A percentile compares a stretch with the other conserved stretches of the same genome.
phyloP scores from a whole-genome alignment of 345 rosid genomes.

The Salix koriyanagi region DNA sequence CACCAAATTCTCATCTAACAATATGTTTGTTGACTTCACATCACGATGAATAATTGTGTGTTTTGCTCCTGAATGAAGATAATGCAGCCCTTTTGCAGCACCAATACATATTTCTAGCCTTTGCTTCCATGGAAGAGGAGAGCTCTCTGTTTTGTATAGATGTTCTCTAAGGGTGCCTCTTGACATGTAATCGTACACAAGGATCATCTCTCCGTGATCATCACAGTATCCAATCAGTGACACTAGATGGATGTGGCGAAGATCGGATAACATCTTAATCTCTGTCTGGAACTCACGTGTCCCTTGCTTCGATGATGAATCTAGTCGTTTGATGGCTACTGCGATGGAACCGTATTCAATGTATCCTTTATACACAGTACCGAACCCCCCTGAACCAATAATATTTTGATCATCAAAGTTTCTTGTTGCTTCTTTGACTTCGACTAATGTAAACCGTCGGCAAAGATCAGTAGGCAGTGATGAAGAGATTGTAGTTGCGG shows the following conservation, averaged over 20 bases:
- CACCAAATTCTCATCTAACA: slow-evolving; percentile 46
- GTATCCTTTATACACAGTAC: slow-evolving; percentile 36
- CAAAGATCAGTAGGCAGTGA: slow-evolving; percentile 17
- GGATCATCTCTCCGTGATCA: slow-evolving; percentile 42
- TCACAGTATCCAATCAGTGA: slow-evolving; percentile 43
- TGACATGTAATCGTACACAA: slow-evolving; percentile 39
- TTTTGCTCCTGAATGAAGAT: slow-evolving; percentile 28
- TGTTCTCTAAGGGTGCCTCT: slow-evolving; percentile 29
- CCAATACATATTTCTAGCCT: slow-evolving; percentile 44
- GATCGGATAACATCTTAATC: slow-evolving; percentile 39
- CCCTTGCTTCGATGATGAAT: slow-evolving; percentile 39
- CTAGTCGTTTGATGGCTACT: slow-evolving; percentile 42
- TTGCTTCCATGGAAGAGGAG: slow-evolving; percentile 37
- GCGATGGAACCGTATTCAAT: slow-evolving; percentile 16
- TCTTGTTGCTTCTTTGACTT: slow-evolving; percentile 29
- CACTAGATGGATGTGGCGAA: slow-evolving; percentile 36
- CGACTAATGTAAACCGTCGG: slow-evolving; percentile 32
- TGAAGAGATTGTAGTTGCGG: neutral
- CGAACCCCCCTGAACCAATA: slow-evolving; percentile 43
- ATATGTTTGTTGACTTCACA: slow-evolving; percentile 50
- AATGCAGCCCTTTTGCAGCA: slow-evolving; percentile 42
- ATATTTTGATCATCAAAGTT: slow-evolving; percentile 20
- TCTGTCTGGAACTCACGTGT: slow-evolving; percentile 37
- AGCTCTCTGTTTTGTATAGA: slow-evolving; percentile 25
- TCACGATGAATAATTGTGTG: slow-evolving; percentile 47